Conservation (phyloP, 2,329 filamentous ascomycete genomes). For the Epichloe coenophiala region DNA sequence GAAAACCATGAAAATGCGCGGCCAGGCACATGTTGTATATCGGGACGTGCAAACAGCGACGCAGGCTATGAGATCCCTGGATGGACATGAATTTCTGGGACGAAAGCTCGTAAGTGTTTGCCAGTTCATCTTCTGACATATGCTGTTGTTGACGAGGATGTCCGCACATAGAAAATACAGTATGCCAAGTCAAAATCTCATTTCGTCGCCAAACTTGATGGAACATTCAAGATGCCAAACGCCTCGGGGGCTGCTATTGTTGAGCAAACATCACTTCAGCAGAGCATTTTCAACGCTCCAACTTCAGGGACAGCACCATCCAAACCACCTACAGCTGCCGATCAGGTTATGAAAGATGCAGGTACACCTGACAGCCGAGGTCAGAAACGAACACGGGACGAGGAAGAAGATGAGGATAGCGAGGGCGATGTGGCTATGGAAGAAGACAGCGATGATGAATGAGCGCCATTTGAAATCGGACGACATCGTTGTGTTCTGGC, state of each 20-base stretch:
- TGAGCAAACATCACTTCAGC: constrained; percentile 60
- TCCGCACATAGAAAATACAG: constrained; percentile 55
- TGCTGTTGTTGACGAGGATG: background rate
- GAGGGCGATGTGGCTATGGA: constrained; percentile 57
- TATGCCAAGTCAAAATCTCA: constrained; percentile 87
- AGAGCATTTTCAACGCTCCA: constrained; percentile 66
- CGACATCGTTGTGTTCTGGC: background rate
- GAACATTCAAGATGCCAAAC: constrained; percentile 64
- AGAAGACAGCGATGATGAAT: constrained; percentile 61
- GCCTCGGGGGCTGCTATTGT: constrained; percentile 38
- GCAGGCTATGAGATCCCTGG: constrained; percentile 79
- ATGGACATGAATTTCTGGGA: constrained; percentile 78
- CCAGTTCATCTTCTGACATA: background rate
- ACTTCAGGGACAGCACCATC: constrained; percentile 36
- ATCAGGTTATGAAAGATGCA: constrained; percentile 36
- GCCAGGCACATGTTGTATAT: constrained; percentile 88
- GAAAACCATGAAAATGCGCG: constrained; percentile 84
- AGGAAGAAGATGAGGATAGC: constrained; percentile 53
- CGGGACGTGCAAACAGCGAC: constrained; percentile 83
- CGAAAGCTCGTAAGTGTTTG: constrained; percentile 57
- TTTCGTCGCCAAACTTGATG: constrained; percentile 80
- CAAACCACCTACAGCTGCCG: constrained; percentile 34
- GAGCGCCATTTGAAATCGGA: constrained; percentile 10
- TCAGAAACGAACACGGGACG: constrained; percentile 57
- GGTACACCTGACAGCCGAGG: constrained; percentile 42